phyloP scores from a whole-genome alignment of 768 basidiomycete species.

The Kondoa subrosea region DNA sequence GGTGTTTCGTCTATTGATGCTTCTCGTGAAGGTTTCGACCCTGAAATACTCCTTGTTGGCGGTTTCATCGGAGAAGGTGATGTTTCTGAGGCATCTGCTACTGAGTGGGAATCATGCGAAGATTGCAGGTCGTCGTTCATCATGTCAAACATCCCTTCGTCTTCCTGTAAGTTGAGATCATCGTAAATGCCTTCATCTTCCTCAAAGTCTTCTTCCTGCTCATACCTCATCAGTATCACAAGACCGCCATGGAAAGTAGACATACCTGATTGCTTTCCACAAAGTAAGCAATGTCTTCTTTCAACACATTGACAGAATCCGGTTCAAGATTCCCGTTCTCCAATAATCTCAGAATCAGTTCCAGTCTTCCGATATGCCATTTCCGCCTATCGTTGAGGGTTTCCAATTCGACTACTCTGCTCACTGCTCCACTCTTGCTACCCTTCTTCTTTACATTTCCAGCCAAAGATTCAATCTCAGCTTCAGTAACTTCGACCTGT shows the following conservation, averaged over 20 bases:
- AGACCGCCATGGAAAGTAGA: slow-evolving; percentile 24
- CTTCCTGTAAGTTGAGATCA: slow-evolving; percentile 89
- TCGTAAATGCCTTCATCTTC: slow-evolving; percentile 96
- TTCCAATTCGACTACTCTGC: slow-evolving; percentile 67
- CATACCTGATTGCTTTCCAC: slow-evolving; percentile 87
- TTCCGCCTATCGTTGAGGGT: slow-evolving; percentile 76
- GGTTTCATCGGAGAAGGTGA: slow-evolving; percentile 5
- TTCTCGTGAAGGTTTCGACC: slow-evolving; percentile 35
- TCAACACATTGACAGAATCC: slow-evolving; percentile 62
- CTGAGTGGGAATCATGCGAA: slow-evolving; percentile 53
- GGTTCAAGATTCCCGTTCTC: slow-evolving; percentile 78
- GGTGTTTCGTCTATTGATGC: slow-evolving; percentile 8
- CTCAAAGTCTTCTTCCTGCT: slow-evolving; percentile 88
- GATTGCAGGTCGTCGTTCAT: slow-evolving; percentile 50
- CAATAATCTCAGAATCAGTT: slow-evolving; percentile 76
- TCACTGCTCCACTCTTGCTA: slow-evolving; percentile 53
- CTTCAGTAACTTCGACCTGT: slow-evolving; percentile 85
- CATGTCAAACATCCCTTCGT: slow-evolving; percentile 77
- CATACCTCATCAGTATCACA: slow-evolving; percentile 13
- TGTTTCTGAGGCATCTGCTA: slow-evolving; percentile 33
- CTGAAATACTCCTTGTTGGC: slow-evolving; percentile 39
- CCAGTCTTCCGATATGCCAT: slow-evolving; percentile 85
- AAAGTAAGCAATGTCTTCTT: slow-evolving; percentile 91
- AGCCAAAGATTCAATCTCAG: slow-evolving; percentile 76
- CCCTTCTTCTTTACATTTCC: slow-evolving; percentile 48